Percentiles rank a stretch among this genome's conserved stretches.
These are phyloP conservation scores for Russula emetica DNA, from an alignment of 768 basidiomycete genomes.

Conservation along the genomic window DNA sequence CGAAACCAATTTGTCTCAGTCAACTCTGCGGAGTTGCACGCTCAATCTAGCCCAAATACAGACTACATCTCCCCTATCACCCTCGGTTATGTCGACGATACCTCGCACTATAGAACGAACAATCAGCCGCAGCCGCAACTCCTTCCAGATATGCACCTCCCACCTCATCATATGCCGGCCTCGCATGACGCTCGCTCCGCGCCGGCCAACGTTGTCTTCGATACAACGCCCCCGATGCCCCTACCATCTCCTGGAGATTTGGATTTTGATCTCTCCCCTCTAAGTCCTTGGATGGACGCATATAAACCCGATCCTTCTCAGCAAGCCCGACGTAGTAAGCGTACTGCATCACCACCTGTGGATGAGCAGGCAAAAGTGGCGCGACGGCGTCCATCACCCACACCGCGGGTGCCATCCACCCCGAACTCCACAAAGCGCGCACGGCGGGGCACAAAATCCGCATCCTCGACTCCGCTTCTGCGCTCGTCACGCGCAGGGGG, in stretches of 20 bases:
- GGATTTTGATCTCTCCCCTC: slow-evolving; percentile 71
- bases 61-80: slow-evolving; percentile 64
- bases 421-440: slow-evolving; percentile 15
- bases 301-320: slow-evolving; percentile 39
- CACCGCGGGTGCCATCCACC: slow-evolving; percentile 13
- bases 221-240: slow-evolving; percentile 38
- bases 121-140: slow-evolving; percentile 21
- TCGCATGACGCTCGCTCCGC: slow-evolving; percentile 47
- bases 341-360: slow-evolving; percentile 23
- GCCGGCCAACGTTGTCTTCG: slow-evolving; percentile 71
- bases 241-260: slow-evolving; percentile 49
- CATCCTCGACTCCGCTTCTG: slow-evolving; percentile 26
- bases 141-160: slow-evolving; percentile 30
- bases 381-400: slow-evolving; percentile 25
- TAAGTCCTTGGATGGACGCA: slow-evolving; percentile 77
- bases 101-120: slow-evolving; percentile 33
- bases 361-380: slow-evolving; percentile 22
- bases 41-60: slow-evolving; percentile 44
- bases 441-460: slow-evolving; percentile 25
- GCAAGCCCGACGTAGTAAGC: slow-evolving; percentile 17
- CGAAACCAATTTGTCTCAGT: slow-evolving; percentile 27
- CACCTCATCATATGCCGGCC: slow-evolving; percentile 32
- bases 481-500: slow-evolving; percentile 41
- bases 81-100: slow-evolving; percentile 38
- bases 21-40: slow-evolving; percentile 58